A percentile compares a stretch with the other conserved stretches of the same genome.
Conservation (phyloP, 306 rosid genomes). For the Prunus kanzakura region DNA sequence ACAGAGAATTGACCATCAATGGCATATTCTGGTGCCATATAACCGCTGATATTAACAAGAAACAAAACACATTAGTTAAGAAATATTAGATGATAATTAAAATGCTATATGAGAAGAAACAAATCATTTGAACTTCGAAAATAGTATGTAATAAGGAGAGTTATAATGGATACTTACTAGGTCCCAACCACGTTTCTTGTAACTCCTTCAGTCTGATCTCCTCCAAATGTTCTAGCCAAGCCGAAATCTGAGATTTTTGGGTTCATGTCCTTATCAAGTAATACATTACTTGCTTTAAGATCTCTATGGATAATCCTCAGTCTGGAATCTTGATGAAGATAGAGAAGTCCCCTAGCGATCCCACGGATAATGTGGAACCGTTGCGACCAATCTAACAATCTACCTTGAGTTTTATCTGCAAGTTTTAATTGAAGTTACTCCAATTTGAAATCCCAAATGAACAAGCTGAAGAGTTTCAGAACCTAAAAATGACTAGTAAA, state of each 20-base stretch:
- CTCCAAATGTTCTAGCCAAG: slow-evolving; percentile 38
- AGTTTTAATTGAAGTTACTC: slow-evolving; percentile 2
- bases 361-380: slow-evolving; percentile 30
- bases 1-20: slow-evolving; percentile 46
- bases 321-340: slow-evolving; percentile 59
- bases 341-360: slow-evolving; percentile 51
- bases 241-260: slow-evolving; percentile 48
- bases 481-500: background rate
- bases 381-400: slow-evolving; percentile 12
- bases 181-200: slow-evolving; percentile 45
- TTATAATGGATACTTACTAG: slow-evolving; percentile 20
- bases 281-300: slow-evolving; percentile 42
- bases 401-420: slow-evolving; percentile 9
- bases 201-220: slow-evolving; percentile 32
- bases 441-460: background rate
- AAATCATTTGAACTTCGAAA: background rate
- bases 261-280: slow-evolving; percentile 37
- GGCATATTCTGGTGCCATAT: slow-evolving; percentile 67
- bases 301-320: slow-evolving; percentile 40
- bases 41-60: slow-evolving; percentile 28
- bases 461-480: background rate
- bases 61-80: background rate
- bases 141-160: background rate
- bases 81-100: background rate
- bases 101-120: background rate